Evolutionary conservation across 2,329 filamentous ascomycete genomes (phyloP), one percentile per base, ranked within the genome.

Genomic region (Phialophora verrucosa): DNA sequence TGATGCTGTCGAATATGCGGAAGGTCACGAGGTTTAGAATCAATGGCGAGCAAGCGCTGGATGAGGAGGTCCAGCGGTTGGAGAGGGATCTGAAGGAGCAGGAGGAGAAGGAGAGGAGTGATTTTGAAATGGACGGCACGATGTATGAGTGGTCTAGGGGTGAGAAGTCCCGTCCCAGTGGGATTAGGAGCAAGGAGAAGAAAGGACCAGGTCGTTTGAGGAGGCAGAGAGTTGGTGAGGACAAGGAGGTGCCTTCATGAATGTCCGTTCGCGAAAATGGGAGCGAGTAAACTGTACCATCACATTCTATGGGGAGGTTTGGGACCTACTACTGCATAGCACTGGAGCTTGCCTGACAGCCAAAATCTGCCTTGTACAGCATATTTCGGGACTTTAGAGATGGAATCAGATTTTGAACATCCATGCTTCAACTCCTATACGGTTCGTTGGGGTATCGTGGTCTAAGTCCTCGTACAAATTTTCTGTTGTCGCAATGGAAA

Each of bases 21-120:
- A 98, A 98, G 81, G 92, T 96, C 62, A 95, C 92, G 65, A 81
- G 84, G 68, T 96, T 87, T 80, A 85, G 93, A 69, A 80, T 86
- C 69, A 80, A 85, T 63, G 92, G 92, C 42, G 81, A 90, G 73
- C 78, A 83, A 63, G 86, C 86, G 31, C 85, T 98, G 71, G 89
- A 95, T 71, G 73, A 77, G 20, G 83, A 85, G 79, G 84, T 88
- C 27, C 72, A 78, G 71, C 78, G 76, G 71, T 78, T 83, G 64
- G 75, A 79, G 73, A 73, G 63, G 53, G 63, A 72, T 63, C 84
- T 97, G 73, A 87, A 92, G 74, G 75, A 81, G 12, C 85, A 77
- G 66, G 72, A 75, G 54, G 73, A 74, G 58, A 75, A 75, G 74
- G 76, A 78, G 74, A 74, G 73, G 31, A 73, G 69, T n/a, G 68